phyloP scores from a whole-genome alignment of 83 land plant species.

The Larix sibirica region DNA sequence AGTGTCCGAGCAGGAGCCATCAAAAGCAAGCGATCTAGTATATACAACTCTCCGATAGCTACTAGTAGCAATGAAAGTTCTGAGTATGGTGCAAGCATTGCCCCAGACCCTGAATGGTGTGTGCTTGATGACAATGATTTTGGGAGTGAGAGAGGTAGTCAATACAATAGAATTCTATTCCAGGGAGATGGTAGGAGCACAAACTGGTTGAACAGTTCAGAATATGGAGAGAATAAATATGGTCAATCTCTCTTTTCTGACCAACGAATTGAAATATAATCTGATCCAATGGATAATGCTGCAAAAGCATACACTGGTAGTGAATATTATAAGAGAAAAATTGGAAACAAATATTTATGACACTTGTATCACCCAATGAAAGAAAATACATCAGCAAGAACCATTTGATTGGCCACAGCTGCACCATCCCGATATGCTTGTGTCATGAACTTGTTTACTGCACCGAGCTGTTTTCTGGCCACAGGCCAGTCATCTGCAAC shows the following conservation, averaged over 20 bases:
- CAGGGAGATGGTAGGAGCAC: constrained; percentile 35
- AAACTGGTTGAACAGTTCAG: constrained; percentile 52
- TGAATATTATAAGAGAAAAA: background rate
- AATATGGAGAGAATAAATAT: constrained; percentile 2
- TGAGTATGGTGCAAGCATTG: constrained; percentile 62
- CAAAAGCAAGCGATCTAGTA: constrained; percentile 52
- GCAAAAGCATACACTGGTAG: background rate
- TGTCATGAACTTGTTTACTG: too few relatives aligned
- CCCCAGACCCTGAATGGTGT: constrained; percentile 34
- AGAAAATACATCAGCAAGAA: too few relatives aligned
- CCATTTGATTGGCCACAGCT: too few relatives aligned
- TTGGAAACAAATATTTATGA: background rate
- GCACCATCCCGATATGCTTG: too few relatives aligned
- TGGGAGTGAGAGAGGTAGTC: constrained; percentile 38
- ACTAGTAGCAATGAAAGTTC: constrained; percentile 84
- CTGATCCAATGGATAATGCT: background rate
- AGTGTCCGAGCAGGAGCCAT: constrained; percentile 66
- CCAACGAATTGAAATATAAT: background rate
- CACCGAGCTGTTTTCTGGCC: too few relatives aligned
- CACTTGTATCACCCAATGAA: too few relatives aligned
- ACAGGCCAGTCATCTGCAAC: too few relatives aligned
- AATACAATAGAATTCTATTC: background rate
- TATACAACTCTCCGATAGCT: constrained; percentile 71
- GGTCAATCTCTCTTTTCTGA: background rate
- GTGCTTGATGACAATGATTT: constrained; percentile 51